Evolutionary conservation across 2,329 filamentous ascomycete species (phyloP), one percentile per base, ranked within the genome.

Genomic region (Paraphoma sp.): DNA sequence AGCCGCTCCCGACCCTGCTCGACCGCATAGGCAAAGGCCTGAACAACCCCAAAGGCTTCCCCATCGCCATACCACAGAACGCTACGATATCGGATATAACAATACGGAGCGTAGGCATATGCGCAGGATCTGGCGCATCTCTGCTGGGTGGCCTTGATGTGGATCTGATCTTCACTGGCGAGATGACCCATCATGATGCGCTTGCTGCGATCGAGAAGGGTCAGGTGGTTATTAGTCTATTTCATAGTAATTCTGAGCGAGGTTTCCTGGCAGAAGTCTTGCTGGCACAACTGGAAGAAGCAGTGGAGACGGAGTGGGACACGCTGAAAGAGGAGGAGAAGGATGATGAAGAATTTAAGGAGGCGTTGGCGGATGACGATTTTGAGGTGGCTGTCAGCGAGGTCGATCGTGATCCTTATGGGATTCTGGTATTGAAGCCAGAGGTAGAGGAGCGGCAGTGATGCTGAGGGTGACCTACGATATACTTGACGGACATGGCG

Each of bases 191-290:
- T 74, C 95, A 99, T 74, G 92, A 95, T 62, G 93, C 94, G 3
- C 84, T 99, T 55, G 87, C 90, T 40, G 92, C 93, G 1, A 92
- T 91, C 29, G 93, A 97, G 80, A 86, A 88, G 56, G 93, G 93
- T 1, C 89, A 89, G 61, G 89, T 87, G 52, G 91, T 98, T 0
- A 86, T 98, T 49, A 90, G 89, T 41, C 83, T 96, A 46, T 96
- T 97, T 69, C 95, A 99, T 76, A 94, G 90, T 67, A 98, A 98
- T 76, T 95, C 91, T 0, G 95, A 99, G 81, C 82, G 95, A 36
- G 89, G 87, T 0, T 99, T 94, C 72, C 78, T 99, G 68, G 84
- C 84, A 56, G 83, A 88, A 56, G 86, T 90, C 45, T 84, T 99
- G 79, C 84, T 84, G 67, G 81, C 82, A 16, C 86, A 87, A 74